phyloP scores from a whole-genome alignment of 2,329 filamentous ascomycete genomes.

The Orbilia quercus region DNA sequence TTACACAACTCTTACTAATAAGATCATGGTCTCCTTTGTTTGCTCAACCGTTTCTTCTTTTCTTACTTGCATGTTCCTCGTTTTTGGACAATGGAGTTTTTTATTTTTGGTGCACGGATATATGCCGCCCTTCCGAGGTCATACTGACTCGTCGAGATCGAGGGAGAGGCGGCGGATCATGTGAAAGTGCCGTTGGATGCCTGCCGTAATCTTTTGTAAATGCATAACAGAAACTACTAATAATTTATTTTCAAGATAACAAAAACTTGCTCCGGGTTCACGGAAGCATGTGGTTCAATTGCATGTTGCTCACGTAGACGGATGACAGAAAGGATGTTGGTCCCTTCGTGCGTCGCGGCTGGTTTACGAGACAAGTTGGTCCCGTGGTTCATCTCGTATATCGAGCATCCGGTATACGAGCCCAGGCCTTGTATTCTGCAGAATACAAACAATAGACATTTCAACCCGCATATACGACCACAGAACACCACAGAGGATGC shows the following conservation, averaged over 20 bases:
- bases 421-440: too few species aligned
- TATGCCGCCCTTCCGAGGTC: constrained; percentile 24
- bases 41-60: neutral
- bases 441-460: too few species aligned
- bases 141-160: constrained; percentile 5
- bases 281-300: neutral
- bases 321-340: too few species aligned
- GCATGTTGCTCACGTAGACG: neutral
- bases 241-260: constrained; percentile 3
- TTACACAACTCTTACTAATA: constrained; percentile 26
- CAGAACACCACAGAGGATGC: too few species aligned
- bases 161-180: too few species aligned
- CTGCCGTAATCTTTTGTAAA: too few species aligned
- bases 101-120: constrained; percentile 4
- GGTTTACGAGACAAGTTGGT: too few species aligned
- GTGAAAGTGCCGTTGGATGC: too few species aligned
- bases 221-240: neutral
- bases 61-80: constrained; percentile 21
- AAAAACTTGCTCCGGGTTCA: neutral
- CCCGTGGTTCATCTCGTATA: too few species aligned
- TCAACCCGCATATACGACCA: too few species aligned
- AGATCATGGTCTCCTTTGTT: constrained; percentile 42
- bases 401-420: too few species aligned
- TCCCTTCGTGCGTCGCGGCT: too few species aligned
- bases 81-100: constrained; percentile 24